Conservation (phyloP, 1,284 basidiomycete species). For the Porodaedalea pini region DNA sequence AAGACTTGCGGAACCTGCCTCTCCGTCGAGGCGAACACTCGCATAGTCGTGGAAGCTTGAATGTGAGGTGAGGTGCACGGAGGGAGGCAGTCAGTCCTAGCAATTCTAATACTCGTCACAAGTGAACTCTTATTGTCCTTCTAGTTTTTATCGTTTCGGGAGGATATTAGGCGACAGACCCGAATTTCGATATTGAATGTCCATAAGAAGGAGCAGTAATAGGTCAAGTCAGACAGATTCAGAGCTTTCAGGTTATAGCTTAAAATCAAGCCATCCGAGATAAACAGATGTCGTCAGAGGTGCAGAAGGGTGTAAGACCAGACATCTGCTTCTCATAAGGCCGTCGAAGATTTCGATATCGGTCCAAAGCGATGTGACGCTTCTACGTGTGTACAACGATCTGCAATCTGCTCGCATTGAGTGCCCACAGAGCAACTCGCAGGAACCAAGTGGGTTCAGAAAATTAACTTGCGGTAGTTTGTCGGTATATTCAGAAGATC, state of each 20-base stretch:
- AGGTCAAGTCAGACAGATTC: no score
- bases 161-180: no score
- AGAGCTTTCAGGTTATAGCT: no score
- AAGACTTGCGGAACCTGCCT: background rate
- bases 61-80: background rate
- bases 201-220: no score
- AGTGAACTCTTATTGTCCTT: no score
- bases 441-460: background rate
- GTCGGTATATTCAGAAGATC: slow-evolving; percentile 7
- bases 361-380: no score
- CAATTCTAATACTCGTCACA: no score
- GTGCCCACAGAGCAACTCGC: background rate
- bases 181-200: no score
- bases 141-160: no score
- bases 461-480: slow-evolving; percentile 10
- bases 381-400: background rate
- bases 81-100: background rate
- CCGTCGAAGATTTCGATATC: background rate
- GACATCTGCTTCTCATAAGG: background rate
- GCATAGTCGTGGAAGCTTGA: background rate
- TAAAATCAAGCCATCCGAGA: no score
- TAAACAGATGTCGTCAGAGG: no score
- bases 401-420: background rate
- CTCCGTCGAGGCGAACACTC: background rate
- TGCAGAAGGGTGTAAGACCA: no score